Conservation (phyloP, 352 stramenopile species). For the Pythium vanterpoolii region DNA sequence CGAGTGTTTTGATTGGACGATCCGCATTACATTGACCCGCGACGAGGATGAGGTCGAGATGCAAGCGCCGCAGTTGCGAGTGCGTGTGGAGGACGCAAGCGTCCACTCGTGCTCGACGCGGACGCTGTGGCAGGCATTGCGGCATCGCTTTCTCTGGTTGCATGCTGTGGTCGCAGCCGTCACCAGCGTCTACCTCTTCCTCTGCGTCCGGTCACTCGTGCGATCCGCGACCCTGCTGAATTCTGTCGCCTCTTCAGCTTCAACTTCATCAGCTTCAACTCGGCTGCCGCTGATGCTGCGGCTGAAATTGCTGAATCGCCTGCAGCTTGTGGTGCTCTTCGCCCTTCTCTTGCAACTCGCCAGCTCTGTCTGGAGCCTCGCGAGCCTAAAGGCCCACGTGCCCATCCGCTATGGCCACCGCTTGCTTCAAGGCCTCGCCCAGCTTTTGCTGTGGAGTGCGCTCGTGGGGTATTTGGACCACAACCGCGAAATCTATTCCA, state of each 20-base stretch:
- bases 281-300: constrained; percentile 49
- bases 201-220: constrained; percentile 53
- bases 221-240: constrained; percentile 39
- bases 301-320: constrained; percentile 62
- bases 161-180: constrained; percentile 55
- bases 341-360: constrained; percentile 50
- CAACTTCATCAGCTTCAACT: constrained; percentile 4
- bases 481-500: constrained; percentile 85
- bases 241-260: not conserved
- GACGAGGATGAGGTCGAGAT: constrained; percentile 18
- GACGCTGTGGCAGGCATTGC: constrained; percentile 56
- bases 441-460: constrained; percentile 80
- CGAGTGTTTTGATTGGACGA: constrained; percentile 83
- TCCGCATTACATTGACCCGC: constrained; percentile 51
- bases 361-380: constrained; percentile 72
- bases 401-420: constrained; percentile 74
- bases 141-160: constrained; percentile 72
- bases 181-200: constrained; percentile 50
- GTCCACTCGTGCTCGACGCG: constrained; percentile 41
- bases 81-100: constrained; percentile 56
- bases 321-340: constrained; percentile 59
- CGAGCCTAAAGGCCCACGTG: constrained; percentile 67
- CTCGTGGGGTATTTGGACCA: constrained; percentile 87
- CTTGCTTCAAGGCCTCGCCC: constrained; percentile 58
- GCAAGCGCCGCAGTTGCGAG: constrained; percentile 37